A percentile compares a stretch with the other conserved stretches of the same genome.
Evolutionary conservation across 768 basidiomycete species (phyloP).

Genomic region (Erythrobasidium yunnanense): DNA sequence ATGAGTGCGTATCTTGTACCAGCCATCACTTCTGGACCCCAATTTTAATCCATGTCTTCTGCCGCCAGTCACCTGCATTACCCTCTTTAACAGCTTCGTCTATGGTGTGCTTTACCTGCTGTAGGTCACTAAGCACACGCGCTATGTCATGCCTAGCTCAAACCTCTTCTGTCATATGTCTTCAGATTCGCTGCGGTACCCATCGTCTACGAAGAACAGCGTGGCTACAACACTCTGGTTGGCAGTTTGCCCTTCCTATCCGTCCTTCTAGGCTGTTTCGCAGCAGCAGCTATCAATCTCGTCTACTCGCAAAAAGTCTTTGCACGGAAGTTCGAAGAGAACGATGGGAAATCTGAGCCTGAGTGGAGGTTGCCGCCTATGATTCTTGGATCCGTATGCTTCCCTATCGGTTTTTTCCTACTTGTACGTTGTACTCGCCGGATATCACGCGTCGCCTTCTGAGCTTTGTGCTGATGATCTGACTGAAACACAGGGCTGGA

Average conservation of each 20-base stretch:
- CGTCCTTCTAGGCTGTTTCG: constrained; percentile 40
- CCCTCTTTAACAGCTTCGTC: constrained; percentile 32
- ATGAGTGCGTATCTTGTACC: constrained; percentile 36
- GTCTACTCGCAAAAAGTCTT: constrained; percentile 38
- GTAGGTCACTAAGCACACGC: neutral
- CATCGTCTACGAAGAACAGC: constrained; percentile 38
- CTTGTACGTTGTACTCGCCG: neutral
- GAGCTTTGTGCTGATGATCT: constrained; percentile 26
- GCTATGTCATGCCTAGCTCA: neutral
- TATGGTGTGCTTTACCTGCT: constrained; percentile 39
- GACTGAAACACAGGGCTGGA: constrained; percentile 24
- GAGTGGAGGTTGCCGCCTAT: constrained; percentile 42
- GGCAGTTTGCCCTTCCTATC: constrained; percentile 40
- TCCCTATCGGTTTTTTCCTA: constrained; percentile 38
- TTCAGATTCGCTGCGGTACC: constrained; percentile 38
- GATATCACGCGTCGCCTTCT: neutral
- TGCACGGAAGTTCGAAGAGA: constrained; percentile 33
- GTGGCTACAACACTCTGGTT: constrained; percentile 40
- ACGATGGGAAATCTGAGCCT: constrained; percentile 38
- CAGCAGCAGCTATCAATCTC: constrained; percentile 40
- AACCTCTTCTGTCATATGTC: neutral
- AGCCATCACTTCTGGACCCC: neutral
- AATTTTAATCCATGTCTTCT: too few relatives aligned
- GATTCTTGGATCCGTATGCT: constrained; percentile 41
- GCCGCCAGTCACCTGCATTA: constrained; percentile 16